Conservation (phyloP, 441 rosid species). For the Aleurites moluccanus region DNA sequence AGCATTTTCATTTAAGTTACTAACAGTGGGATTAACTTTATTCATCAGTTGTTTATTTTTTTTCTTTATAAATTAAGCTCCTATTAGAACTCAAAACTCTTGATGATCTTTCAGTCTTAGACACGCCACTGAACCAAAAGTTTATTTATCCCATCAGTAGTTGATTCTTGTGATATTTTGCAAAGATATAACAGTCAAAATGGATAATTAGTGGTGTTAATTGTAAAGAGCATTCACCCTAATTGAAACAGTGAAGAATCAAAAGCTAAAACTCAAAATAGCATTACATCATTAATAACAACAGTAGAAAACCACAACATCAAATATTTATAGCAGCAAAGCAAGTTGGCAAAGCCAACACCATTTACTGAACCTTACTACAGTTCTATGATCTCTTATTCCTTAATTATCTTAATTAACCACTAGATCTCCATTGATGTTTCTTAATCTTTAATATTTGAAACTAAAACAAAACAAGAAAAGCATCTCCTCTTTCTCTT, state of each 20-base stretch:
- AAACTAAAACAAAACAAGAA: not conserved
- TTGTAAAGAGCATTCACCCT: not conserved
- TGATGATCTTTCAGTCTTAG: no score
- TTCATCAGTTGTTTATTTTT: no score
- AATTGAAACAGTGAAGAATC: not conserved
- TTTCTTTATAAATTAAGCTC: no score
- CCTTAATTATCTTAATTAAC: slow-evolving; percentile 4
- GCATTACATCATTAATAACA: slow-evolving; percentile 4
- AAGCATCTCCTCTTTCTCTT: not conserved
- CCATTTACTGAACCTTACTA: slow-evolving; percentile 17
- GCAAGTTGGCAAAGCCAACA: not conserved
- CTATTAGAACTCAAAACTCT: no score
- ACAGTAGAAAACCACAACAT: not conserved
- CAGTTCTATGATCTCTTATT: slow-evolving; percentile 10
- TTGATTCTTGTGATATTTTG: no score
- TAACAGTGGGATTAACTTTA: no score
- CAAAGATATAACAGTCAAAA: not conserved
- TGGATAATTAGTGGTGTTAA: not conserved
- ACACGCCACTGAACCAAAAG: no score
- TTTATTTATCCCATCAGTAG: no score
- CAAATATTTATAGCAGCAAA: not conserved
- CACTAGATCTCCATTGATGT: not conserved
- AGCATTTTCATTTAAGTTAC: no score
- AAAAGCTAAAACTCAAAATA: not conserved
- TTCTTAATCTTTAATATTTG: not conserved